Evolutionary conservation across 306 rosid species (phyloP), one percentile per base, ranked within the genome.

Genomic region (Medicago arabica): DNA sequence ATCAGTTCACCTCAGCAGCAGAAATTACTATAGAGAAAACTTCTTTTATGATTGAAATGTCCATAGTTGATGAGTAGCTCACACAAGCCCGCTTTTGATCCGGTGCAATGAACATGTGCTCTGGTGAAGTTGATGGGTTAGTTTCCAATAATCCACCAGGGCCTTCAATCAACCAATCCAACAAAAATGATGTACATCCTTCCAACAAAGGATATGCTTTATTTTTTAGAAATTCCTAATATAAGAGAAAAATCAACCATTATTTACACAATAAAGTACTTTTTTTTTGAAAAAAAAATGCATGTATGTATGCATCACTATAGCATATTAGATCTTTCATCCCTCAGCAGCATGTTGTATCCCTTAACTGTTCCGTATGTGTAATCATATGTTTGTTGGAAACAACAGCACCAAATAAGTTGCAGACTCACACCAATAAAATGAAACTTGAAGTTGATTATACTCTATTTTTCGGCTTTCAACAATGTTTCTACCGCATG

Each of bases 71-170:
- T 67, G 98, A 94, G 91, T 90, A 94, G 91, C 96, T 90, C 78
- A 94, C 98, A 71, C 98, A 90, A 64, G 98, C 98, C 38, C 69
- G 89, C 81, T 92, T 90, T 69, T 88, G 83, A 66, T 86, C 96
- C 58, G 98, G 89, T 62, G 98, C 93, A 61, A 60, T 72, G 77
- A 94, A 94, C 97, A 90, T 87, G 86, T 94, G 98, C 83, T 94
- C 98, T 1, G 98, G 98, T 67, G 98, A 94, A 75, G 98, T 94
- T 72, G 98, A 92, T 21, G 98, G 98, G 82, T 94, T 94, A 67
- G 98, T 94, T 88, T 94, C 92, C 62, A 94, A 84, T 69, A 77
- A 87, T 79, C 88, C 97, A 46, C 88, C 89, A 17, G 12, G 89
- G 86, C 95, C 96, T 79, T 94, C 85, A 80, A 94, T 90, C 88